Percentiles rank a stretch among this genome's conserved stretches.
Evolutionary conservation across 2,329 filamentous ascomycete genomes (phyloP).

Genomic region (Aureobasidium subglaciale): DNA sequence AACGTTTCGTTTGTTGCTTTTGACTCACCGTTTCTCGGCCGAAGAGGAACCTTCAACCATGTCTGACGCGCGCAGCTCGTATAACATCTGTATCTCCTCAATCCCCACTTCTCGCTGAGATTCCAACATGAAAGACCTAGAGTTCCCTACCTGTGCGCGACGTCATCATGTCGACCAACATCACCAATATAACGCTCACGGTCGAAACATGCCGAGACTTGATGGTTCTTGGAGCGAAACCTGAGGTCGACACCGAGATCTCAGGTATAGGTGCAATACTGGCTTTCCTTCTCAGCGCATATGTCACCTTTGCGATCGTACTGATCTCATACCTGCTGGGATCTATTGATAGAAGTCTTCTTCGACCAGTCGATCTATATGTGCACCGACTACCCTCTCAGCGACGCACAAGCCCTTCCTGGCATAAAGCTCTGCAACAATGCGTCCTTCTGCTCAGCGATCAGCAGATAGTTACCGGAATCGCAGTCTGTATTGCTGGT

Average conservation of each 20-base stretch:
- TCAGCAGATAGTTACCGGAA: conserved; percentile 26
- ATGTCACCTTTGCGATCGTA: conserved; percentile 18
- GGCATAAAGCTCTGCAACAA: conserved; percentile 9
- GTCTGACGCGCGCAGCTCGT: background rate
- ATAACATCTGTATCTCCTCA: background rate
- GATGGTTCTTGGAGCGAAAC: conserved; percentile 6
- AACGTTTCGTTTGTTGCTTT: background rate
- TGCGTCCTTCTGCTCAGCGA: conserved; percentile 23
- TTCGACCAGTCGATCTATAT: background rate
- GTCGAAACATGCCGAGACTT: background rate
- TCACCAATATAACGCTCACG: background rate
- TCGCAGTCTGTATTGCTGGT: conserved; percentile 24
- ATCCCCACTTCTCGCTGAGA: background rate
- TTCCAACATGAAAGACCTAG: too few species aligned
- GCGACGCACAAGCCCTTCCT: background rate
- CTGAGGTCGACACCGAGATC: conserved; percentile 20
- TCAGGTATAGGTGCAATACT: conserved; percentile 21
- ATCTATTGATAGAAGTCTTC: background rate
- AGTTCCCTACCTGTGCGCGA: too few species aligned
- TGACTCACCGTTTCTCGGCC: background rate
- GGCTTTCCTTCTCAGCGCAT: conserved; percentile 21
- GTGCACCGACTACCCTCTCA: background rate
- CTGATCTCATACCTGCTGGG: conserved; percentile 17
- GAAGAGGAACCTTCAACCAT: conserved; percentile 5
- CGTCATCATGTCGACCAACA: background rate